phyloP scores from a whole-genome alignment of 345 rosid genomes.

The Lepidium aucheri region DNA sequence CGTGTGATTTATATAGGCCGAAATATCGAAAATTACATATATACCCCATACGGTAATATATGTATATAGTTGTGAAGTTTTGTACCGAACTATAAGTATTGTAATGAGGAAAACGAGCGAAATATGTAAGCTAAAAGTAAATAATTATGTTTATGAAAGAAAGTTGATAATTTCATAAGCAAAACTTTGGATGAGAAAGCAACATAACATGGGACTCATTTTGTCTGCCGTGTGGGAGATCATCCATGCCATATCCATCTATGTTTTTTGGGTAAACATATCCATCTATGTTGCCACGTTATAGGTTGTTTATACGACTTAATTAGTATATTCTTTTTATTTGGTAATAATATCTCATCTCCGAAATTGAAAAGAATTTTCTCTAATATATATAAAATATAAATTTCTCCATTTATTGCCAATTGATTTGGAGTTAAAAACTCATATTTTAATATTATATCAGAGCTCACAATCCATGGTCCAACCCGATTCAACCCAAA shows the following conservation, averaged over 20 bases:
- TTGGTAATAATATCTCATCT: too few relatives aligned
- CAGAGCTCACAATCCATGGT: too few relatives aligned
- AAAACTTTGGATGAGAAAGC: conserved; percentile 3
- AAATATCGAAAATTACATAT: neutral
- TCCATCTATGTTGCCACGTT: conserved; percentile 7
- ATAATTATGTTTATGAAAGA: neutral
- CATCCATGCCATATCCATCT: neutral
- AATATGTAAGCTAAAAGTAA: neutral
- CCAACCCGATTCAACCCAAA: too few relatives aligned
- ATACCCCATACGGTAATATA: neutral
- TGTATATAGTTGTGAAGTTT: neutral
- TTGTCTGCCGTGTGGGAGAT: conserved; percentile 26
- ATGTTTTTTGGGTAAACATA: too few relatives aligned
- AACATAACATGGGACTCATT: neutral
- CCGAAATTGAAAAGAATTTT: too few relatives aligned
- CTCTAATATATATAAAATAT: too few relatives aligned
- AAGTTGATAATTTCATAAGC: neutral
- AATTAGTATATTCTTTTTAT: too few relatives aligned
- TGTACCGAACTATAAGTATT: conserved; percentile 6
- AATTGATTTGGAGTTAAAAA: too few relatives aligned
- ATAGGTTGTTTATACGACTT: neutral
- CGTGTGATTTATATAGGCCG: neutral
- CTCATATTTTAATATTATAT: too few relatives aligned
- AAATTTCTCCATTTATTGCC: too few relatives aligned
- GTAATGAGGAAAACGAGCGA: conserved; percentile 19